These are phyloP conservation scores for Microthlaspi erraticum DNA, from an alignment of 345 rosid species.

Conservation along the genomic window DNA sequence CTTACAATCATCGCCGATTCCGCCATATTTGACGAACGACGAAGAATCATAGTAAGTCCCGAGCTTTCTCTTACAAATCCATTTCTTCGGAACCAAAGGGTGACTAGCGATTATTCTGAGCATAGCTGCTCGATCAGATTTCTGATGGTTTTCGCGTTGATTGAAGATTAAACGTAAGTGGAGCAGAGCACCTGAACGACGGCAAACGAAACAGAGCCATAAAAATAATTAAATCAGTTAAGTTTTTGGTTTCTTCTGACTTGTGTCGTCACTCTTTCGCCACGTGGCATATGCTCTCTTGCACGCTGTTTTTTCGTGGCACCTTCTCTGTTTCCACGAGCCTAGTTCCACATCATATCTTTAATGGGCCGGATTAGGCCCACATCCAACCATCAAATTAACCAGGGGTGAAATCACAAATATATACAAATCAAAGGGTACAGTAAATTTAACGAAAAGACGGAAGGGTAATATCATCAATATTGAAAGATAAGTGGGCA, in stretches of 20 bases:
- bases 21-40: conserved; percentile 39
- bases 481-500: too few species aligned
- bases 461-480: too few species aligned
- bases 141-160: not conserved
- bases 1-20: conserved; percentile 22
- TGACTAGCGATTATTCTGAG: conserved; percentile 63
- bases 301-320: conserved; percentile 52
- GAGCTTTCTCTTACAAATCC: conserved; percentile 50
- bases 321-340: conserved; percentile 51
- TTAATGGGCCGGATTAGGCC: too few species aligned
- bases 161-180: conserved; percentile 42
- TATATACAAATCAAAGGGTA: too few species aligned
- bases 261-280: conserved; percentile 31
- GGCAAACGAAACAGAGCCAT: conserved; percentile 22
- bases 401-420: too few species aligned
- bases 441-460: too few species aligned
- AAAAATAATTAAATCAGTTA: not conserved
- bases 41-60: conserved; percentile 54
- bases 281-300: conserved; percentile 42
- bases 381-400: too few species aligned
- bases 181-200: conserved; percentile 44
- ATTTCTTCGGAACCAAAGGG: conserved; percentile 53
- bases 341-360: not conserved
- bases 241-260: conserved; percentile 26
- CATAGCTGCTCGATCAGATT: conserved; percentile 45